Evolutionary conservation across 2,329 filamentous ascomycete genomes (phyloP).

Genomic region (Alternaria infectoria): DNA sequence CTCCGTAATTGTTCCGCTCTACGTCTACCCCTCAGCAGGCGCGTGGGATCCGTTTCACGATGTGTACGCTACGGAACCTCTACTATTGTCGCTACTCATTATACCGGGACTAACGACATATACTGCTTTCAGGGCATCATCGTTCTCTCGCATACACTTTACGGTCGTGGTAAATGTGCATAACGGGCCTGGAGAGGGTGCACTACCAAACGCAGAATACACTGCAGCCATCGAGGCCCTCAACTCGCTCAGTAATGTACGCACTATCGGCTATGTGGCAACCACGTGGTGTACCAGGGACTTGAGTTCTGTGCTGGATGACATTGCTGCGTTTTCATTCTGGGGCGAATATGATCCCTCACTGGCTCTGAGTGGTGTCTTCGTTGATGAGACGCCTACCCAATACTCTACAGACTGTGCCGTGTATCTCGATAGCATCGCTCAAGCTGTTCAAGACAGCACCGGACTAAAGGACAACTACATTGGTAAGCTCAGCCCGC

Average conservation of each 20-base stretch:
- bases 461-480: slow-evolving; percentile 34
- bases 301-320: slow-evolving; percentile 34
- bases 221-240: slow-evolving; percentile 51
- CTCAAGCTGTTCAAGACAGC: slow-evolving; percentile 19
- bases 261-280: slow-evolving; percentile 58
- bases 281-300: slow-evolving; percentile 53
- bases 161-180: slow-evolving; percentile 59
- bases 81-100: neutral
- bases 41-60: slow-evolving; percentile 55
- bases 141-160: slow-evolving; percentile 53
- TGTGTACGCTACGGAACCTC: slow-evolving; percentile 42
- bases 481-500: slow-evolving; percentile 27
- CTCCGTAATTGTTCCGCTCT: slow-evolving; percentile 57
- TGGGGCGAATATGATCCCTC: slow-evolving; percentile 51
- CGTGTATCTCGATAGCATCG: slow-evolving; percentile 29
- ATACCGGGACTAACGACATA: slow-evolving; percentile 1
- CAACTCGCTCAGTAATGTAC: slow-evolving; percentile 54
- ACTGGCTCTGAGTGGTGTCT: slow-evolving; percentile 55
- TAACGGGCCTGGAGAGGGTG: slow-evolving; percentile 54
- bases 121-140: slow-evolving; percentile 29
- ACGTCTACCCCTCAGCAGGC: slow-evolving; percentile 56
- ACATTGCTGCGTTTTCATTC: slow-evolving; percentile 55
- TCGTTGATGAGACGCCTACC: slow-evolving; percentile 57
- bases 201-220: slow-evolving; percentile 54
- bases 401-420: slow-evolving; percentile 21